Conservation (phyloP, 345 rosid genomes). For the Murraya koenigii region DNA sequence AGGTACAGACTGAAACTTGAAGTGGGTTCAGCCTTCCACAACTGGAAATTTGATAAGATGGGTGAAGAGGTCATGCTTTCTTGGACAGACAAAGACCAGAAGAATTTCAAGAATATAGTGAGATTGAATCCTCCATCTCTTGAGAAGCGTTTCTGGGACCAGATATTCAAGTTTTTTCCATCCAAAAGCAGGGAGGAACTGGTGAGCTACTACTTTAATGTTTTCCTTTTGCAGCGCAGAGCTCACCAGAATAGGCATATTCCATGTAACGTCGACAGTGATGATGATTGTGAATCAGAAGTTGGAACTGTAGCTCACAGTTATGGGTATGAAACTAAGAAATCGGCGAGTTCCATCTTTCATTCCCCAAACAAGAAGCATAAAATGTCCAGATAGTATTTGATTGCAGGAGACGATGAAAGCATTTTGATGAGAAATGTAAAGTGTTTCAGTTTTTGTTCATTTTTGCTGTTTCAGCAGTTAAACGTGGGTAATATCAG, state of each 20-base stretch:
- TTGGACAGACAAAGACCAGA: slow-evolving; percentile 60
- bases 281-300: slow-evolving; percentile 55
- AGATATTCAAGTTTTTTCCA: slow-evolving; percentile 38
- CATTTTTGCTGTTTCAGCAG: not conserved
- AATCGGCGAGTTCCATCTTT: slow-evolving; percentile 38
- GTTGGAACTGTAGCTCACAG: slow-evolving; percentile 21
- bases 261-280: slow-evolving; percentile 55
- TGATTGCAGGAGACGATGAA: not conserved
- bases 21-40: slow-evolving; percentile 60
- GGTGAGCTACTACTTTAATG: slow-evolving; percentile 78
- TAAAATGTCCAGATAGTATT: slow-evolving; percentile 21
- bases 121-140: slow-evolving; percentile 35
- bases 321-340: slow-evolving; percentile 26
- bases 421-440: not conserved
- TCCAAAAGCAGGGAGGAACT: slow-evolving; percentile 53
- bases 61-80: slow-evolving; percentile 59
- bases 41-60: slow-evolving; percentile 63
- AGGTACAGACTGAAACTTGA: slow-evolving; percentile 54
- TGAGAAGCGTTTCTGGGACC: slow-evolving; percentile 45
- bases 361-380: slow-evolving; percentile 55
- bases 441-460: not conserved
- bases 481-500: too few species aligned
- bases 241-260: slow-evolving; percentile 64
- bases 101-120: slow-evolving; percentile 47
- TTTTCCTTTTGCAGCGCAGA: slow-evolving; percentile 65